These are phyloP conservation scores for Arthrobotrys entomopaga DNA, from an alignment of 2,329 filamentous ascomycete genomes.

Conservation along the genomic window DNA sequence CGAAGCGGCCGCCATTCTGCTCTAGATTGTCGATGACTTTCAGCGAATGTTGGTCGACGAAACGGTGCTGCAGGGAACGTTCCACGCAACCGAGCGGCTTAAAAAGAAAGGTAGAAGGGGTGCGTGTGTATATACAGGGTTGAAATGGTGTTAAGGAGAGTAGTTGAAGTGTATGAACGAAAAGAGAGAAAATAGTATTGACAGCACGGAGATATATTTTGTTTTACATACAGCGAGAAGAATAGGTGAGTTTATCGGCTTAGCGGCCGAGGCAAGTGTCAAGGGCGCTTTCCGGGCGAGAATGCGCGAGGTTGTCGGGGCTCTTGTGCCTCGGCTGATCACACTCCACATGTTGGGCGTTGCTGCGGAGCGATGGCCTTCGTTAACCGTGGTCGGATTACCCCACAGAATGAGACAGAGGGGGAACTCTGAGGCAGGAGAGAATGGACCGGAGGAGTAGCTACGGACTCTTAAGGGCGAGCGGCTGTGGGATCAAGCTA, in stretches of 20 bases:
- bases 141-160: constrained; percentile 8
- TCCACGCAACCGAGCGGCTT: constrained; percentile 35
- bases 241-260: constrained; percentile 45
- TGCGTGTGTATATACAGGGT: neutral
- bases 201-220: constrained; percentile 23
- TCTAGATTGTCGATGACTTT: constrained; percentile 43
- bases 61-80: constrained; percentile 1
- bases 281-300: constrained; percentile 48
- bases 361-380: constrained; percentile 41
- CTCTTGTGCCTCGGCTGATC: constrained; percentile 56
- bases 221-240: constrained; percentile 41
- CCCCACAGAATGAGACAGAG: constrained; percentile 33
- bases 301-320: constrained; percentile 44
- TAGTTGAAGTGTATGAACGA: constrained; percentile 11
- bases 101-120: constrained; percentile 19
- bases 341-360: constrained; percentile 55
- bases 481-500: constrained; percentile 27
- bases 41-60: constrained; percentile 28
- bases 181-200: constrained; percentile 19
- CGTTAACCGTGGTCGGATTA: constrained; percentile 43
- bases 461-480: constrained; percentile 18
- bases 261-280: constrained; percentile 52
- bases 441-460: constrained; percentile 17
- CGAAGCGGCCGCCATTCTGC: constrained; percentile 48
- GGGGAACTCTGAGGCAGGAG: constrained; percentile 29